Percentiles rank a stretch among this genome's conserved stretches.
phyloP scores from a whole-genome alignment of 257 asterid species.

The Fraxinus cuspidata region DNA sequence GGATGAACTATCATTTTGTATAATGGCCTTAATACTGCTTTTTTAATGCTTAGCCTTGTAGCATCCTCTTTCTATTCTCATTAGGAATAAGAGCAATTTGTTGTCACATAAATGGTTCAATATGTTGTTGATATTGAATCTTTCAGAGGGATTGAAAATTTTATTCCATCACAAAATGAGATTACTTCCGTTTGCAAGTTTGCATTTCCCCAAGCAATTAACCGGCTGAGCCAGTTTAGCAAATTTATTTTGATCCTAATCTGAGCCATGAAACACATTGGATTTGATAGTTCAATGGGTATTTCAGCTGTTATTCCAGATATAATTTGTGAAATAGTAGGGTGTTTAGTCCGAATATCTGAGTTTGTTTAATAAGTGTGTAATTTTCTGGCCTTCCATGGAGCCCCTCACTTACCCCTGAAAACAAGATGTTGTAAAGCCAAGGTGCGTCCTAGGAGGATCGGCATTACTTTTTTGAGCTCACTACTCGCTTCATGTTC shows the following conservation, averaged over 20 bases:
- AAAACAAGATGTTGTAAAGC: constrained; percentile 16
- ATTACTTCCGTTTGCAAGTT: neutral
- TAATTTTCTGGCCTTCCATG: constrained; percentile 11
- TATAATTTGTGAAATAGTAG: neutral
- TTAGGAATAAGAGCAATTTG: neutral
- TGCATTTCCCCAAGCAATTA: neutral
- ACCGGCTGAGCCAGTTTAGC: neutral
- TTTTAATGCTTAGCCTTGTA: no score
- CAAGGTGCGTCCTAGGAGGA: neutral
- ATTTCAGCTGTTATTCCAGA: neutral
- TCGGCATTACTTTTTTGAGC: neutral
- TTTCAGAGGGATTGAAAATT: neutral
- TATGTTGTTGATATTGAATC: neutral
- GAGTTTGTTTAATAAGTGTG: neutral
- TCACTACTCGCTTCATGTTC: constrained; percentile 4
- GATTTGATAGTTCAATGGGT: neutral
- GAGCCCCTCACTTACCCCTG: constrained; percentile 13
- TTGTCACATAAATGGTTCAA: neutral
- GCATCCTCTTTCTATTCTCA: neutral
- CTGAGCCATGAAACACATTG: constrained; percentile 8
- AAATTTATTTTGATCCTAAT: neutral
- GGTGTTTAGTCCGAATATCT: neutral
- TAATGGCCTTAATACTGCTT: neutral
- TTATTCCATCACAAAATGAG: neutral
- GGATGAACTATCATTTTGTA: neutral